Conservation (phyloP, 257 asterid species). For the Solanum megistacrolobum region DNA sequence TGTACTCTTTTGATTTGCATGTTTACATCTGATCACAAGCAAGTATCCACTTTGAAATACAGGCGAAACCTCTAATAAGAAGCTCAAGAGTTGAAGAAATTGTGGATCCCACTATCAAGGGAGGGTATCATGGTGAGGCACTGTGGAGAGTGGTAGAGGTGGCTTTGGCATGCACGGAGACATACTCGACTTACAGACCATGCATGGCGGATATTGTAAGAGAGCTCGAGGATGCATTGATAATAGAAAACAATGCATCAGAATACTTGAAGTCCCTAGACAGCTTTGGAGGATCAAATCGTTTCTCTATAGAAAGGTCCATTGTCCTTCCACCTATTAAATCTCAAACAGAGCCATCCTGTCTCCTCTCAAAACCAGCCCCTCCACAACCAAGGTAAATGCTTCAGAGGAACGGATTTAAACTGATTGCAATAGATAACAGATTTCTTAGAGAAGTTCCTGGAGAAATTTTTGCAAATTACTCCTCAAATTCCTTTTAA, state of each 20-base stretch:
- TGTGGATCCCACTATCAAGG: constrained; percentile 36
- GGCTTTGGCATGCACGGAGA: constrained; percentile 77
- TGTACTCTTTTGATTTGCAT: not conserved
- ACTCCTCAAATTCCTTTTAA: not conserved
- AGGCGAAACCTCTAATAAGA: constrained; percentile 78
- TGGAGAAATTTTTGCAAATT: not conserved
- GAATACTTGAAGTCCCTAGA: constrained; percentile 42
- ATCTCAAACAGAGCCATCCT: constrained; percentile 32
- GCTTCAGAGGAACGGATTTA: not conserved
- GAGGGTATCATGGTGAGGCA: constrained; percentile 49
- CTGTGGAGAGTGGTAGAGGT: constrained; percentile 70
- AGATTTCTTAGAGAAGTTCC: not conserved
- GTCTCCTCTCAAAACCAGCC: constrained; percentile 40
- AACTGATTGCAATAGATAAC: not conserved
- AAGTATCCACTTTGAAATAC: constrained; percentile 2
- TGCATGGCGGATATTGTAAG: constrained; percentile 80
- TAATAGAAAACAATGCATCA: constrained; percentile 50
- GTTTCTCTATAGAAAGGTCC: constrained; percentile 69
- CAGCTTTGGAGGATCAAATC: constrained; percentile 64
- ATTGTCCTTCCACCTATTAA: constrained; percentile 47
- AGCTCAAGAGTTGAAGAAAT: constrained; percentile 61
- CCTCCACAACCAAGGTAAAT: constrained; percentile 62
- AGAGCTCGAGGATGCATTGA: constrained; percentile 85
- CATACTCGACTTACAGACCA: constrained; percentile 76
- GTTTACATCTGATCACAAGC: not conserved